Base-by-base conservation (phyloP, 306 rosid species). In the Oemleria cerasiformis region DNA sequence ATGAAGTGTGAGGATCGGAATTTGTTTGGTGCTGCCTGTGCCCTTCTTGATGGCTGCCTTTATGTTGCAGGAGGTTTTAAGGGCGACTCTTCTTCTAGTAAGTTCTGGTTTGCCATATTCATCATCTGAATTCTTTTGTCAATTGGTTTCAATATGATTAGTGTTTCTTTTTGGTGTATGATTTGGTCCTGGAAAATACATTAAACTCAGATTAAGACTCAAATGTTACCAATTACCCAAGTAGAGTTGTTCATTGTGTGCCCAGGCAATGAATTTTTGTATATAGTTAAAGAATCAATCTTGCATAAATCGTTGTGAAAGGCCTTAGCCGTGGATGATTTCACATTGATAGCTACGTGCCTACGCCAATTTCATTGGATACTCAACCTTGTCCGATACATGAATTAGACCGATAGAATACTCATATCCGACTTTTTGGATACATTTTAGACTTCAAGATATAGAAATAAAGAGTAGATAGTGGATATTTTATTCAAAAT, bases 41-140 rank as follows among this genome's bases (percentile, higher is more conserved):
- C 65, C 21, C 13, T 55, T 56, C 54, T 25, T 44, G 65, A 56
- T 57, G 74, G 56, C 6, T 56, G 74, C 65, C 43, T 70, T 25
- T 70, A 56, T 25, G 74, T 56, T 70, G 74, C 56, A 15, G 66
- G 65, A 15, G 66, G 74, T n/a, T 56, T 7, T 55, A 70, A 70
- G 54, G 40, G 15, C 14, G 40, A 21, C 38, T 41, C 64, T 56
- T 55, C 21, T 11, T 55, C 21, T 11, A 44, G 73, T 55, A 44
- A 44, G 55, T 25, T 25, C 55, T 45, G 65, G 13, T 21, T 30
- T 30, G 13, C 12, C 45, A 23, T 40, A n/a, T 63, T 41, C 47
- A 39, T 41, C 15, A 5, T 63, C 10, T 17, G 15, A 30, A 5
- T 63, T 40, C 13, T 40, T 10, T 41, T 61, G 8, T 38, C 21